Evolutionary conservation across 23 red algal genomes (phyloP).

Genomic region (Chondrus crispus): DNA sequence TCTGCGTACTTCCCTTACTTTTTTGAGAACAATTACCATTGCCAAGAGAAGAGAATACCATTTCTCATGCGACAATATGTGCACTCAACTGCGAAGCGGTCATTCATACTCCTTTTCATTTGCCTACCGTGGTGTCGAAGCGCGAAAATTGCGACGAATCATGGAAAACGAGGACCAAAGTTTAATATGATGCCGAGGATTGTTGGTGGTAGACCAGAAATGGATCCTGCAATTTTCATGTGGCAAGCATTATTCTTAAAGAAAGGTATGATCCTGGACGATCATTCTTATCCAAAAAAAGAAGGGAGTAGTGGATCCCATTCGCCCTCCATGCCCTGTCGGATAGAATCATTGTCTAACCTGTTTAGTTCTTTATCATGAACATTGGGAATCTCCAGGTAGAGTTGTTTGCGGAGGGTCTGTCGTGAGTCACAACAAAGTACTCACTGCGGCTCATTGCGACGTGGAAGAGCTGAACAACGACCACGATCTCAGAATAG

Average conservation of each 20-base stretch:
- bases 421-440: constrained; percentile 42
- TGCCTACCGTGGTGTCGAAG: too few species aligned
- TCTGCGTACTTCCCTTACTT: too few species aligned
- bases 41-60: too few species aligned
- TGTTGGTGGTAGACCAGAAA: constrained; percentile 19
- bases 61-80: too few species aligned
- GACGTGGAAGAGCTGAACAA: neutral
- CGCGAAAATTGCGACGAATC: too few species aligned
- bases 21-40: too few species aligned
- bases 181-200: constrained; percentile 28
- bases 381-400: neutral
- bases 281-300: too few species aligned
- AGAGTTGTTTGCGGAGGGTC: constrained; percentile 37
- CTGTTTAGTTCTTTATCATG: neutral
- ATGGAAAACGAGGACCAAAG: too few species aligned
- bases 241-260: constrained; percentile 43
- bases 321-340: too few species aligned
- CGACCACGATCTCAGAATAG: neutral
- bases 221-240: constrained; percentile 2
- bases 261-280: constrained; percentile 9
- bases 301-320: too few species aligned
- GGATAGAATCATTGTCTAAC: neutral
- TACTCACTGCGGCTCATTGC: neutral
- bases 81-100: neutral
- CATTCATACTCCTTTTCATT: neutral